Evolutionary conservation across 495 filamentous ascomycete genomes (phyloP).

Genomic region (Penicillium herquei): DNA sequence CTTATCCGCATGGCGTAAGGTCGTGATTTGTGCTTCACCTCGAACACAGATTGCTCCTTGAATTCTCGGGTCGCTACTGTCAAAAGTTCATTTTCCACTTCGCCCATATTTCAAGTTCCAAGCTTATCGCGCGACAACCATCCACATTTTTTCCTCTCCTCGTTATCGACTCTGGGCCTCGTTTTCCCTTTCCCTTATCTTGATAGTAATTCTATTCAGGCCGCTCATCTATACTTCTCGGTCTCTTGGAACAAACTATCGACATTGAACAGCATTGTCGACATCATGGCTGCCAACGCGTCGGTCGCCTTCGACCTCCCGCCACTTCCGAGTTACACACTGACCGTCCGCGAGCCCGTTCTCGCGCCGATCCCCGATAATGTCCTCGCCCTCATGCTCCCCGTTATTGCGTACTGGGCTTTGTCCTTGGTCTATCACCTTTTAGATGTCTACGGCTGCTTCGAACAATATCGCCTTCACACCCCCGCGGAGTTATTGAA

Average conservation of each 20-base stretch:
- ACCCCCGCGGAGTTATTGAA: slow-evolving; percentile 84
- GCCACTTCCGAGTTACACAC: slow-evolving; percentile 72
- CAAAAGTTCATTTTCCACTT: not conserved
- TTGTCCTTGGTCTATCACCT: slow-evolving; percentile 84
- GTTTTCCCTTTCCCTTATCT: not conserved
- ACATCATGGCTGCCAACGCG: slow-evolving; percentile 40
- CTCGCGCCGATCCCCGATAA: slow-evolving; percentile 78
- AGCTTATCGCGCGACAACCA: slow-evolving; percentile 2
- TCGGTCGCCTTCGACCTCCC: slow-evolving; percentile 57
- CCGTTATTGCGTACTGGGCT: slow-evolving; percentile 85
- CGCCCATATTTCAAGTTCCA: not conserved
- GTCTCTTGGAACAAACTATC: not conserved
- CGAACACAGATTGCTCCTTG: not conserved
- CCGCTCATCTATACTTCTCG: too few relatives aligned
- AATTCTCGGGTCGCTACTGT: not conserved
- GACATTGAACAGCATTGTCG: not conserved
- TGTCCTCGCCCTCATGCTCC: slow-evolving; percentile 67
- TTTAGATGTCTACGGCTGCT: slow-evolving; percentile 77
- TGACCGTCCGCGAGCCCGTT: slow-evolving; percentile 65
- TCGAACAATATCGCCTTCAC: slow-evolving; percentile 85
- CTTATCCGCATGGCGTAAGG: not conserved
- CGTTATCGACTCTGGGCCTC: not conserved
- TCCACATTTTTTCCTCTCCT: not conserved
- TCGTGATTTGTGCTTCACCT: not conserved
- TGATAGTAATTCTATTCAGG: too few relatives aligned